Conservation (phyloP, 2,329 filamentous ascomycete species). For the Penicillium crustosum region DNA sequence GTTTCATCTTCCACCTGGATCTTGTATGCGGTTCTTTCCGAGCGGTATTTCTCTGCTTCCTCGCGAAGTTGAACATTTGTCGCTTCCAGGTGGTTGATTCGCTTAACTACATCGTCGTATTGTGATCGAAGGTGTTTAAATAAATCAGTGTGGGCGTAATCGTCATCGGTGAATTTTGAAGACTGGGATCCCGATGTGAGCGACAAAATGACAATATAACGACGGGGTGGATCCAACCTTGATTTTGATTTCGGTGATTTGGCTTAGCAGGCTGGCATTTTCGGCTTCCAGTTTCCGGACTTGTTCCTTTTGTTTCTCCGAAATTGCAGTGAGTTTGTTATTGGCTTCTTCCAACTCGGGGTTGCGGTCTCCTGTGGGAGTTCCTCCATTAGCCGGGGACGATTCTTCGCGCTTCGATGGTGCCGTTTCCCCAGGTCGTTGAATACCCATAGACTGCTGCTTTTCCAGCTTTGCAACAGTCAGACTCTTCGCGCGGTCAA, state of each 20-base stretch:
- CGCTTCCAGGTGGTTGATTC: slow-evolving; percentile 87
- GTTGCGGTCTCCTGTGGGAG: slow-evolving; percentile 55
- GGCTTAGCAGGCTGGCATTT: slow-evolving; percentile 70
- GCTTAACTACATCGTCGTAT: slow-evolving; percentile 88
- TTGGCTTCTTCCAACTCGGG: slow-evolving; percentile 73
- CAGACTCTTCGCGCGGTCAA: slow-evolving; percentile 83
- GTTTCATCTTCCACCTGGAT: slow-evolving; percentile 79
- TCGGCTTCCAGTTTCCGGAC: slow-evolving; percentile 76
- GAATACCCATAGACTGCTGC: slow-evolving; percentile 72
- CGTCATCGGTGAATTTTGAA: slow-evolving; percentile 79
- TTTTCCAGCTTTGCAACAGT: slow-evolving; percentile 91
- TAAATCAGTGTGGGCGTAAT: slow-evolving; percentile 86
- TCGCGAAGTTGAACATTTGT: slow-evolving; percentile 81
- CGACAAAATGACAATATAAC: neutral
- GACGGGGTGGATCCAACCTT: slow-evolving; percentile 42
- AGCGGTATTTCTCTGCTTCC: slow-evolving; percentile 79
- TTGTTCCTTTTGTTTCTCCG: slow-evolving; percentile 84
- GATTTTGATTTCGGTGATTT: slow-evolving; percentile 71
- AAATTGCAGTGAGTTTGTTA: slow-evolving; percentile 73
- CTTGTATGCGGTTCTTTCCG: slow-evolving; percentile 80
- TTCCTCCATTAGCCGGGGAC: slow-evolving; percentile 55
- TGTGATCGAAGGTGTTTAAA: slow-evolving; percentile 90
- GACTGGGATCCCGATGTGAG: slow-evolving; percentile 44
- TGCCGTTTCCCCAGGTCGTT: slow-evolving; percentile 48
- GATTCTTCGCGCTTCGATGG: slow-evolving; percentile 53